Evolutionary conservation across 1,284 basidiomycete species (phyloP).

Genomic region (Irpex rosettiformis): DNA sequence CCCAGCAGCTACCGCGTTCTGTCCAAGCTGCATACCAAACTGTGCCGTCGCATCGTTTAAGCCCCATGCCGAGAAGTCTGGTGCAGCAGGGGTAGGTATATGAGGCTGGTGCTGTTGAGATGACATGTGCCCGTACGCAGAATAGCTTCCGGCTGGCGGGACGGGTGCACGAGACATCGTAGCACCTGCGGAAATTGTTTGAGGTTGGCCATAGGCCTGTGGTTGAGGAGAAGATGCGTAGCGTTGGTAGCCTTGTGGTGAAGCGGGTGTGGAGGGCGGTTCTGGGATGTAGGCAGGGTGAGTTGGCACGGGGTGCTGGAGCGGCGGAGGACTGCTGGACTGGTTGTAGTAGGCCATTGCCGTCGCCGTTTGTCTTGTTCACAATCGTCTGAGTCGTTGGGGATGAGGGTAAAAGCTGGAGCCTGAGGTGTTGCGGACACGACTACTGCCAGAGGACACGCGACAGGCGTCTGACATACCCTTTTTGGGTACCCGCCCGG

Average conservation of each 20-base stretch:
- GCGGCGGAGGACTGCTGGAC: conserved; percentile 71
- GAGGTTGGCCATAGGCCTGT: conserved; percentile 22
- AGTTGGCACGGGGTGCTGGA: conserved; percentile 87
- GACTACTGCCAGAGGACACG: conserved; percentile 6
- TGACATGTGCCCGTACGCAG: conserved; percentile 24
- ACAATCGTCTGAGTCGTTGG: neutral
- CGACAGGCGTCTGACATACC: conserved; percentile 14
- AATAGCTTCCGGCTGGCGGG: conserved; percentile 26
- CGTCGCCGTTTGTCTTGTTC: too few species aligned
- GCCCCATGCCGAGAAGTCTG: conserved; percentile 71
- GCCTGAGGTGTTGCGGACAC: neutral
- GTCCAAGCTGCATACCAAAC: conserved; percentile 95
- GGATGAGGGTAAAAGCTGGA: neutral
- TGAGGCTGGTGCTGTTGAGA: conserved; percentile 27
- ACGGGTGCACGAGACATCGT: conserved; percentile 28
- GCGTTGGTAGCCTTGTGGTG: conserved; percentile 74
- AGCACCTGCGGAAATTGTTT: conserved; percentile 33
- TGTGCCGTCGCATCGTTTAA: conserved; percentile 94
- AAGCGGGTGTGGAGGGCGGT: conserved; percentile 77
- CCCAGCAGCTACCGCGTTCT: conserved; percentile 88
- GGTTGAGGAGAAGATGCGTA: conserved; percentile 57
- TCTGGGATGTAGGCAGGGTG: conserved; percentile 89
- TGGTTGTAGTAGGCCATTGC: conserved; percentile 42
- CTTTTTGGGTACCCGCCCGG: neutral
- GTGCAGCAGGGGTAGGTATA: conserved; percentile 25